These are phyloP conservation scores for Trametes pubescens DNA, from an alignment of 1,284 basidiomycete genomes.

Conservation along the genomic window DNA sequence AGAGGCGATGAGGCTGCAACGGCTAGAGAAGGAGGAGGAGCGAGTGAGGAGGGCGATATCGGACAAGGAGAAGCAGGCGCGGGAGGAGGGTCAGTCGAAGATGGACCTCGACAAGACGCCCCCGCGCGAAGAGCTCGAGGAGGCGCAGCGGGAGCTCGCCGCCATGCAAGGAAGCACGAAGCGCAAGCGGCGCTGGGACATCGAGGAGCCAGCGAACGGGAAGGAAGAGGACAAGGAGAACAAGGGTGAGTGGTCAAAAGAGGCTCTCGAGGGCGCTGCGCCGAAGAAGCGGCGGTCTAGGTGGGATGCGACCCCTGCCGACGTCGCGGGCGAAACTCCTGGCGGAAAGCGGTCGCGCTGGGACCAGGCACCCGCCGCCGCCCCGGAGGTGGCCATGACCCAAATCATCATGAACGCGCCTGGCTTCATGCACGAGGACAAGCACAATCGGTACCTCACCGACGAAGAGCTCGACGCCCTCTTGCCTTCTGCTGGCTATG, in stretches of 20 bases:
- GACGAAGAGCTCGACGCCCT: constrained; percentile 96
- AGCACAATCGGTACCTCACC: constrained; percentile 92
- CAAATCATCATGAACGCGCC: constrained; percentile 89
- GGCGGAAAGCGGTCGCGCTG: constrained; percentile 90
- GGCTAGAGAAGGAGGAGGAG: constrained; percentile 93
- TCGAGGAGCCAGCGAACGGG: constrained; percentile 60
- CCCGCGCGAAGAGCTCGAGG: constrained; percentile 77
- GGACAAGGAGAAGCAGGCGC: constrained; percentile 84
- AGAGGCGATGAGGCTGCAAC: constrained; percentile 93
- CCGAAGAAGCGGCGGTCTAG: constrained; percentile 92
- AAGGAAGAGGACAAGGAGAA: constrained; percentile 66
- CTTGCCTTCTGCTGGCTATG: constrained; percentile 89
- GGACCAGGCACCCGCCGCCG: constrained; percentile 86
- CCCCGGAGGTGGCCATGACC: constrained; percentile 68
- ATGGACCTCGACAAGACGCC: constrained; percentile 91
- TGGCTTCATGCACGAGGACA: constrained; percentile 87
- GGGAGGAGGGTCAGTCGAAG: constrained; percentile 83
- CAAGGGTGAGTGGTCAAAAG: constrained; percentile 74
- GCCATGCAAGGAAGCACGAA: constrained; percentile 66
- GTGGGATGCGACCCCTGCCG: constrained; percentile 92
- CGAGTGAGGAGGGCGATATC: constrained; percentile 87
- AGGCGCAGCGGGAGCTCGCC: constrained; percentile 71
- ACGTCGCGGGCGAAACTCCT: constrained; percentile 59
- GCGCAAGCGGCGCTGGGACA: constrained; percentile 91
- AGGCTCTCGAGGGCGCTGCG: constrained; percentile 73